These are phyloP conservation scores for Emericellopsis terricola DNA, from an alignment of 495 filamentous ascomycete genomes.

Conservation along the genomic window DNA sequence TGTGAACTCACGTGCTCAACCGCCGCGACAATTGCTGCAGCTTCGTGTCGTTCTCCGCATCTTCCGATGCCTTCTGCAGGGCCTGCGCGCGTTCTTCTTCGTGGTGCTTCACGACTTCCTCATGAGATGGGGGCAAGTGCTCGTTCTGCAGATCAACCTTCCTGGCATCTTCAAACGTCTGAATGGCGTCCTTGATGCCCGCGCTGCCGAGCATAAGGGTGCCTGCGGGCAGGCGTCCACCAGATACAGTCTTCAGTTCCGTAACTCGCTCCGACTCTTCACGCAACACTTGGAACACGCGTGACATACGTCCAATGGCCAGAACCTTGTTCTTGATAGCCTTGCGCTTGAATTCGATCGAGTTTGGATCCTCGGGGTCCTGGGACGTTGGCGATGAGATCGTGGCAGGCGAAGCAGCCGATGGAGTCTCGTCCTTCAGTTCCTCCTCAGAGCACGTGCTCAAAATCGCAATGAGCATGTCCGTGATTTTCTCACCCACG, in stretches of 20 bases:
- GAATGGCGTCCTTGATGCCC: constrained; percentile 98
- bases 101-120: constrained; percentile 67
- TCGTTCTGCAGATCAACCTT: constrained; percentile 98
- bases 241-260: constrained; percentile 91
- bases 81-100: constrained; percentile 67
- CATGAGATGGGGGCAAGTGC: constrained; percentile 74
- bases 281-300: constrained; percentile 94
- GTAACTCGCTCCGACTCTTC: constrained; percentile 95
- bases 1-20: constrained; percentile 96
- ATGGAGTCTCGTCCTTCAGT: constrained; percentile 52
- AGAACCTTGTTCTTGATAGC: constrained; percentile 99
- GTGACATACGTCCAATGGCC: constrained; percentile 87
- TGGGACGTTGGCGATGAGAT: constrained; percentile 31
- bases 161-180: constrained; percentile 89
- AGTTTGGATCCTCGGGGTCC: constrained; percentile 45
- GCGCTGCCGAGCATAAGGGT: constrained; percentile 97
- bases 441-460: constrained; percentile 98
- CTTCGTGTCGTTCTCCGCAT: constrained; percentile 82
- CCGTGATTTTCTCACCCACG: constrained; percentile 97
- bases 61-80: constrained; percentile 61
- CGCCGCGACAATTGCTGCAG: constrained; percentile 70
- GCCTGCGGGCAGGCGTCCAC: constrained; percentile 81
- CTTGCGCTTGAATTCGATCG: constrained; percentile 77
- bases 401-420: constrained; percentile 39
- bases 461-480: constrained; percentile 97